Evolutionary conservation across 805 yeast species (phyloP).

Genomic region (Tetrapisispora phaffii): DNA sequence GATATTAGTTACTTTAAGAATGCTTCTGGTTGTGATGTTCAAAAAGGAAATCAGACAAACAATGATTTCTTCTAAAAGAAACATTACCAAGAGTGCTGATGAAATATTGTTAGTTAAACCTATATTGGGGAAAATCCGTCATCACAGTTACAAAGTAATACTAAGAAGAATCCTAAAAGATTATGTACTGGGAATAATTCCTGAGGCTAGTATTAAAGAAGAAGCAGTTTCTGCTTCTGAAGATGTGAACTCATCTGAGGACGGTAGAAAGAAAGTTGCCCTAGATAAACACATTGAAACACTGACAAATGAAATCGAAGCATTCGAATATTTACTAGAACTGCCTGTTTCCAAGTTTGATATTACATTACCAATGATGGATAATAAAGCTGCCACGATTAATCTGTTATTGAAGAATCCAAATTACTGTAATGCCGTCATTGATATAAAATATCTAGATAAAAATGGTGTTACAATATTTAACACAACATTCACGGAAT

Average conservation of each 20-base stretch:
- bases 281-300: slow-evolving; percentile 18
- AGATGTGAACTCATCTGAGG: not conserved
- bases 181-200: slow-evolving; percentile 17
- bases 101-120: slow-evolving; percentile 24
- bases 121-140: slow-evolving; percentile 26
- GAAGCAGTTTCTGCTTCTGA: not conserved
- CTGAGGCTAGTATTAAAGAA: slow-evolving; percentile 7
- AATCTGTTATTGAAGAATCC: slow-evolving; percentile 19
- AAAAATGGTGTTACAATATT: slow-evolving; percentile 8
- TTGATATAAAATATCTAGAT: slow-evolving; percentile 14
- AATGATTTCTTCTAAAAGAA: slow-evolving; percentile 11
- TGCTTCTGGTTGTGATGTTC: slow-evolving; percentile 32
- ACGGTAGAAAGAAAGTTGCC: not conserved
- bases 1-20: slow-evolving; percentile 26
- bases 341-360: slow-evolving; percentile 17
- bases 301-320: slow-evolving; percentile 17
- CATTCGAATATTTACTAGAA: slow-evolving; percentile 16
- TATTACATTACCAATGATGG: slow-evolving; percentile 9
- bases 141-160: slow-evolving; percentile 22
- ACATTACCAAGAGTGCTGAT: slow-evolving; percentile 6
- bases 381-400: slow-evolving; percentile 3
- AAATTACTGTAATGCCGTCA: slow-evolving; percentile 26
- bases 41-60: slow-evolving; percentile 29
- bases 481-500: slow-evolving; percentile 25
- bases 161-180: slow-evolving; percentile 22